These are phyloP conservation scores for Penicillium sp. DNA, from an alignment of 2,329 filamentous ascomycete species.

Conservation along the genomic window DNA sequence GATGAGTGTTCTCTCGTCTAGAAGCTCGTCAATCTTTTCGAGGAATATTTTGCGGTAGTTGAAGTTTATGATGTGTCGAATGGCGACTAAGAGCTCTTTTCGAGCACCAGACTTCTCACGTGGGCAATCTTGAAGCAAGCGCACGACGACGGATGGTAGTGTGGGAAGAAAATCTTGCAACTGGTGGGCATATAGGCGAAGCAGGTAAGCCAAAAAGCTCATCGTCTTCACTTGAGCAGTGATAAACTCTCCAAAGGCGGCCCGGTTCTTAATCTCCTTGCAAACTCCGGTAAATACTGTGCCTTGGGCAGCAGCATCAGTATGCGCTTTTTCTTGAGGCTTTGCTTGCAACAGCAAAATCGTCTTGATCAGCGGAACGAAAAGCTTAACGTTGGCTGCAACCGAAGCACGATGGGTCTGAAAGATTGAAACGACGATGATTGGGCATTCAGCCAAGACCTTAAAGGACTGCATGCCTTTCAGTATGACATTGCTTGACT, in stretches of 20 bases:
- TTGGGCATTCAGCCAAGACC: constrained; percentile 94
- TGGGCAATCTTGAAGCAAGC: constrained; percentile 89
- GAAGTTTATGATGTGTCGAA: constrained; percentile 98
- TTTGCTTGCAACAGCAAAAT: constrained; percentile 86
- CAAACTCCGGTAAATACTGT: constrained; percentile 91
- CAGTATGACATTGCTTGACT: constrained; percentile 75
- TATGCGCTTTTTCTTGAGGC: constrained; percentile 88
- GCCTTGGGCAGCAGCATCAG: constrained; percentile 74
- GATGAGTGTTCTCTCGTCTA: constrained; percentile 91
- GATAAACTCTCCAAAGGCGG: constrained; percentile 95
- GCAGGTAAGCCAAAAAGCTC: constrained; percentile 93
- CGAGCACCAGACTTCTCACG: constrained; percentile 89
- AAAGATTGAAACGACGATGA: constrained; percentile 97
- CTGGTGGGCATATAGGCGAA: constrained; percentile 84
- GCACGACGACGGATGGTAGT: constrained; percentile 85
- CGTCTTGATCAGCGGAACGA: constrained; percentile 90
- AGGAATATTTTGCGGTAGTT: constrained; percentile 96
- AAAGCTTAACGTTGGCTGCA: constrained; percentile 80
- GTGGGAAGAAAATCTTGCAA: constrained; percentile 83
- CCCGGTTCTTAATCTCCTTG: constrained; percentile 87
- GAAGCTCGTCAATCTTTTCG: constrained; percentile 87
- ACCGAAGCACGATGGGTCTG: constrained; percentile 85
- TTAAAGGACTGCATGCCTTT: constrained; percentile 99
- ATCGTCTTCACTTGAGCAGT: constrained; percentile 99
- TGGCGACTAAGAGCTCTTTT: constrained; percentile 94